Conservation (phyloP, 352 stramenopile genomes). For the Phytophthora fragariaefolia region DNA sequence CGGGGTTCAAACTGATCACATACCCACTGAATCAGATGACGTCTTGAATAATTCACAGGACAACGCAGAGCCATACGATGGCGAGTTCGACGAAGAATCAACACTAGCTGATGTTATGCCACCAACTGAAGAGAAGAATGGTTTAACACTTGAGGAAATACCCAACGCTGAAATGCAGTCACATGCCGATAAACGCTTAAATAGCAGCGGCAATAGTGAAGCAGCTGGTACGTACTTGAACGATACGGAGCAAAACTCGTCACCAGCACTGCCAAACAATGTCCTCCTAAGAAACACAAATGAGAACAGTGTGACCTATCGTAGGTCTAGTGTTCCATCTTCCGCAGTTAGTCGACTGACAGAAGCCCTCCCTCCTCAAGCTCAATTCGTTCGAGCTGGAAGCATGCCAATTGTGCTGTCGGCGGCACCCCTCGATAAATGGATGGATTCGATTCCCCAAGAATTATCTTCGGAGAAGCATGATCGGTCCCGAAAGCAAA, state of each 20-base stretch:
- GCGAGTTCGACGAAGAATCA: constrained; percentile 16
- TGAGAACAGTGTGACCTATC: constrained; percentile 16
- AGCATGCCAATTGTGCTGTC: constrained; percentile 34
- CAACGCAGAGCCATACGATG: constrained; percentile 10
- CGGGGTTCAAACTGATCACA: background rate
- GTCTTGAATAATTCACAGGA: background rate
- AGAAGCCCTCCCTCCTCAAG: background rate
- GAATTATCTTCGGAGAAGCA: constrained; percentile 24
- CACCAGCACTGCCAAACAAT: background rate
- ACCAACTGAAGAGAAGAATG: background rate
- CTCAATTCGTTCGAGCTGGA: constrained; percentile 19
- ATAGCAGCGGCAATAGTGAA: constrained; percentile 1
- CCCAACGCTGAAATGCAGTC: background rate
- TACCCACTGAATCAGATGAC: background rate
- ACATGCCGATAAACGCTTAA: background rate
- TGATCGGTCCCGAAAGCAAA: constrained; percentile 16
- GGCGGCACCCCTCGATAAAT: constrained; percentile 13
- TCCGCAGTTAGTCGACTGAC: background rate
- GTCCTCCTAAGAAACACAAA: background rate
- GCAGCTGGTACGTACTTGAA: constrained; percentile 18
- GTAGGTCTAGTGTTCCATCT: constrained; percentile 37
- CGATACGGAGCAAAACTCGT: constrained; percentile 12
- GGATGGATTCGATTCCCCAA: constrained; percentile 19
- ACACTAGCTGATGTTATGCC: background rate
- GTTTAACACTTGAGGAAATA: background rate